Percentiles rank a stretch among this genome's conserved stretches.
phyloP scores from a whole-genome alignment of 768 basidiomycete genomes.

The Phanerochaete carnosa region DNA sequence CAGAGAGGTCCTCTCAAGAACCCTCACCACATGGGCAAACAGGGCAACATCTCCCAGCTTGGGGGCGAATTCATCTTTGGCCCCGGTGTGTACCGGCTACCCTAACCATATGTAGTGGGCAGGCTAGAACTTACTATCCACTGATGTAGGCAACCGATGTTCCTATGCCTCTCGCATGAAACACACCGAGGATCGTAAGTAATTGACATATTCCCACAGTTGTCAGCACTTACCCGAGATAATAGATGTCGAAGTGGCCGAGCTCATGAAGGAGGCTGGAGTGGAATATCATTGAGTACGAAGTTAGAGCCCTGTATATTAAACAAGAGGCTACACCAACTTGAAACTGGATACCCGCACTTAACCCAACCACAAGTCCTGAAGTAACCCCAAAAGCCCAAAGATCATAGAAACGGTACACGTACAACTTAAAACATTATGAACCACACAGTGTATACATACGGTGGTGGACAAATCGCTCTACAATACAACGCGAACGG shows the following conservation, averaged over 20 bases:
- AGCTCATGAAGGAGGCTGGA: conserved; percentile 45
- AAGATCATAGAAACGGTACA: background rate
- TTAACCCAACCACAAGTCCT: too few species aligned
- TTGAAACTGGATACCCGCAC: too few species aligned
- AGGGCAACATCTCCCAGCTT: conserved; percentile 58
- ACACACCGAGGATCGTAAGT: conserved; percentile 55
- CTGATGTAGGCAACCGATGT: conserved; percentile 38
- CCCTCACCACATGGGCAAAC: conserved; percentile 50
- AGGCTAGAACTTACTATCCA: too few species aligned
- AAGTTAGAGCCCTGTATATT: too few species aligned
- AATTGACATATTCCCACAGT: background rate
- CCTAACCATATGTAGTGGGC: too few species aligned
- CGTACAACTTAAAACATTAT: too few species aligned
- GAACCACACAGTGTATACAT: too few species aligned
- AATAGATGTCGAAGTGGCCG: conserved; percentile 46
- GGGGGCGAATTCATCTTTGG: conserved; percentile 65
- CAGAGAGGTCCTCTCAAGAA: conserved; percentile 34
- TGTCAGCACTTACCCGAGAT: background rate
- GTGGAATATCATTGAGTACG: conserved; percentile 23
- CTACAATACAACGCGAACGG: background rate
- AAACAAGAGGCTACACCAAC: too few species aligned
- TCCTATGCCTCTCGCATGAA: conserved; percentile 55
- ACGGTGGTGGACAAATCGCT: too few species aligned
- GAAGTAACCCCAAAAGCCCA: too few species aligned
- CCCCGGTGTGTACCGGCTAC: conserved; percentile 39